phyloP scores from a whole-genome alignment of 2,329 filamentous ascomycete species.

The Cryphonectria naterciae region DNA sequence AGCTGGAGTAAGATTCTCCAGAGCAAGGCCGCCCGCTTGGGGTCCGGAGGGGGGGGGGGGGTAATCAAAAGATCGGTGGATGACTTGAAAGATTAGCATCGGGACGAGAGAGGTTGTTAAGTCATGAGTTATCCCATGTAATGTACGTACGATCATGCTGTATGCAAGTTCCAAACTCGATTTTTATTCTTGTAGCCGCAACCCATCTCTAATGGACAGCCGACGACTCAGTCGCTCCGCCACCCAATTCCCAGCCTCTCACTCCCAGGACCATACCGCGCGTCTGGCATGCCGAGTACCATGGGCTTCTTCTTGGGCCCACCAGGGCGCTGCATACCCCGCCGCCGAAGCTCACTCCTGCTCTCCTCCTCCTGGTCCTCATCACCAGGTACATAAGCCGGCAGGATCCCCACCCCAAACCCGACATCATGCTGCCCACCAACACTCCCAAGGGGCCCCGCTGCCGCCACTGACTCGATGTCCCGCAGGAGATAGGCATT shows the following conservation, averaged over 20 bases:
- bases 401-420: conserved; percentile 1
- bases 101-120: not conserved
- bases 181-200: not conserved
- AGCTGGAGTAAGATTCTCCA: not conserved
- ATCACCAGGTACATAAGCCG: conserved; percentile 18
- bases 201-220: not conserved
- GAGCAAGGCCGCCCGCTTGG: too few relatives aligned
- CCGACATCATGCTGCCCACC: not conserved
- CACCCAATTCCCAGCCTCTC: conserved; percentile 32
- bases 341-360: conserved; percentile 1
- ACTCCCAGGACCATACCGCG: conserved; percentile 31
- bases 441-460: not conserved
- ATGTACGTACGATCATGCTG: not conserved
- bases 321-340: not conserved
- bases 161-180: not conserved
- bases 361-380: conserved; percentile 1
- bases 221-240: conserved; percentile 23
- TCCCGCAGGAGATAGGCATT: conserved; percentile 22
- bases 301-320: conserved; percentile 5
- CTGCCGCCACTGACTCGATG: not conserved
- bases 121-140: not conserved
- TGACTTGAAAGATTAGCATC: not conserved
- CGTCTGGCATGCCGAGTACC: conserved; percentile 31
- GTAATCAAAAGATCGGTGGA: not conserved
- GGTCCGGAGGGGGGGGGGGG: too few relatives aligned